Conservation (phyloP, 2,329 filamentous ascomycete genomes). For the Pyrenophora tritici-repentis region DNA sequence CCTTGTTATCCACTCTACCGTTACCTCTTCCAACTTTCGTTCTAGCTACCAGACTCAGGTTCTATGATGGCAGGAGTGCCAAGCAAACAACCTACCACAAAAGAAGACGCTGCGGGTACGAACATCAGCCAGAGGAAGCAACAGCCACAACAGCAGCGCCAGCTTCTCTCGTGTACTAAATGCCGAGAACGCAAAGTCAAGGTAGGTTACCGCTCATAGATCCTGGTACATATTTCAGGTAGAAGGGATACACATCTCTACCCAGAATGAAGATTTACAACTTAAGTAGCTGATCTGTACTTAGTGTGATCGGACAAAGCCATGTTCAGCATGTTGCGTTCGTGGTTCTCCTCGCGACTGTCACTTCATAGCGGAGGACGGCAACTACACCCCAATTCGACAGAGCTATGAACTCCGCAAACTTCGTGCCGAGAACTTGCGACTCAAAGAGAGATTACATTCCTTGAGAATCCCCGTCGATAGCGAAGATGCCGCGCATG, state of each 20-base stretch:
- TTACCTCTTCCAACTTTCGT: too few relatives aligned
- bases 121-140: conserved; percentile 39
- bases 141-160: conserved; percentile 49
- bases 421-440: conserved; percentile 53
- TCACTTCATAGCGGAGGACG: conserved; percentile 53
- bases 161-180: conserved; percentile 55
- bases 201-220: conserved; percentile 33
- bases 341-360: conserved; percentile 55
- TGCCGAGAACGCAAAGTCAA: conserved; percentile 57
- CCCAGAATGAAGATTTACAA: too few relatives aligned
- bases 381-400: conserved; percentile 53
- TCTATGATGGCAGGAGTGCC: conserved; percentile 15
- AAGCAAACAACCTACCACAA: conserved; percentile 18
- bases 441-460: conserved; percentile 51
- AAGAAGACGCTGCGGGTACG: conserved; percentile 12
- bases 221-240: neutral
- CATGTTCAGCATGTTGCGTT: conserved; percentile 56
- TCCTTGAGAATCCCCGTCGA: conserved; percentile 42
- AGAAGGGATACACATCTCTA: neutral
- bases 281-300: neutral
- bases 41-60: neutral
- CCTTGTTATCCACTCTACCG: neutral
- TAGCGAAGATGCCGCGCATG: conserved; percentile 43
- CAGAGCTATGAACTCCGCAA: conserved; percentile 56
- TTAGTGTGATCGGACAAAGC: conserved; percentile 56